Base-by-base conservation (phyloP, 169 alveolate genomes). In the Eimeria brunetti region DNA sequence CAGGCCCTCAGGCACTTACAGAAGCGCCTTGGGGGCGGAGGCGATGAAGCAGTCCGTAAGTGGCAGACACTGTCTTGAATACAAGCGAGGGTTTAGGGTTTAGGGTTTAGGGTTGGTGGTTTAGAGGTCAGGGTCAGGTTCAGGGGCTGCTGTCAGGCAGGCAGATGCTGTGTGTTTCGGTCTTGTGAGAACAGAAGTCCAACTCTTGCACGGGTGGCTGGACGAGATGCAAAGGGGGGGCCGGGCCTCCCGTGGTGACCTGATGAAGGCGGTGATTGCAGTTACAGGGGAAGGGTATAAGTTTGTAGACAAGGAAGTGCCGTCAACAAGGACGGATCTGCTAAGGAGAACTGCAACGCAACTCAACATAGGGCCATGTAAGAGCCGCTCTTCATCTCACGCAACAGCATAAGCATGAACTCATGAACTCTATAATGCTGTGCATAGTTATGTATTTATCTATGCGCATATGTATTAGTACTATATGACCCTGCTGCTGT, bases 281-380 rank as follows among this genome's bases (percentile, higher is more conserved):
- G 53, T 12, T 51, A 36, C 90, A 33, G 49, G 49, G 90, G 90
- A 51, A 24, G 73, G 73, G 4, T 24, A n/a, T 33, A 83, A 18
- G 56, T 83, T 51, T n/a, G 9, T 5, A 30, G 90, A 83, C 36
- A 41, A 22, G n/a, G 38, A 60, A 22, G 69, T 51, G 30, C 90
- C 90, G 16, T 49, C 90, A 36, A 83, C 90, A 83, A 83, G 53
- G 90, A 83, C 90, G 46, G 73, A 83, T 33, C 90, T 83, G 30
- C 75, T 83, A 4, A 83, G 90, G 16, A 49, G 73, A 27, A 5
- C 90, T 58, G 69, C 90, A 22, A 83, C 20, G 27, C 38, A 9
- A 2, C 51, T 83, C 2, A n/a, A 60, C 33, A 33, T 83, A n/a
- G 73, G 90, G 2, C 75, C 90, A 83, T 56, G 90, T 83, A 33